phyloP scores from a whole-genome alignment of 2,329 filamentous ascomycete genomes.

The Colletotrichum tanaceti region DNA sequence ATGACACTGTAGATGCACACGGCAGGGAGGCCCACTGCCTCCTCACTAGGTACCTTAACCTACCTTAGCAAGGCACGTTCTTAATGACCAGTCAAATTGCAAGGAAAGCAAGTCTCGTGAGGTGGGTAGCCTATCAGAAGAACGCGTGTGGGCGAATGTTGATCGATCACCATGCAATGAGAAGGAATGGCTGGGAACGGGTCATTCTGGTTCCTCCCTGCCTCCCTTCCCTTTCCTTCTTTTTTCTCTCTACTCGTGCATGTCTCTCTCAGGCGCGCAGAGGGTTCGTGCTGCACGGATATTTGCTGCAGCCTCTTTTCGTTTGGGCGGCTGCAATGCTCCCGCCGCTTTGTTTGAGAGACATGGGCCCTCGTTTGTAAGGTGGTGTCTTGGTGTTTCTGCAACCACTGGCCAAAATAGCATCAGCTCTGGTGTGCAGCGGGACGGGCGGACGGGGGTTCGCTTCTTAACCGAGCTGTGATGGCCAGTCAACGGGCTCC shows the following conservation, averaged over 20 bases:
- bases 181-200: constrained; percentile 28
- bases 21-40: constrained; percentile 16
- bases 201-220: background rate
- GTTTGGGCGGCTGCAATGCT: constrained; percentile 22
- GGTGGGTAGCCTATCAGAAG: constrained; percentile 2
- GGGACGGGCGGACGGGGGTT: constrained; percentile 17
- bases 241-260: background rate
- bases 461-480: constrained; percentile 21
- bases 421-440: constrained; percentile 25
- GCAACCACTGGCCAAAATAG: constrained; percentile 33
- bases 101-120: constrained; percentile 23
- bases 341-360: constrained; percentile 24
- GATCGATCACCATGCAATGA: background rate
- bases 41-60: background rate
- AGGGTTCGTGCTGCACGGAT: background rate
- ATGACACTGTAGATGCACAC: constrained; percentile 8
- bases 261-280: background rate
- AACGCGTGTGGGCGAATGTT: background rate
- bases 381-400: constrained; percentile 32
- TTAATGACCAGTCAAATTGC: constrained; percentile 28
- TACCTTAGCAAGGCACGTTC: too few relatives aligned
- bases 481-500: constrained; percentile 35
- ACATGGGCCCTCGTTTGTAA: constrained; percentile 36
- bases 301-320: constrained; percentile 16
- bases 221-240: constrained; percentile 3